Evolutionary conservation across 768 basidiomycete species (phyloP), one percentile per base, ranked within the genome.

Genomic region (Leccinum olivaceopallidum): DNA sequence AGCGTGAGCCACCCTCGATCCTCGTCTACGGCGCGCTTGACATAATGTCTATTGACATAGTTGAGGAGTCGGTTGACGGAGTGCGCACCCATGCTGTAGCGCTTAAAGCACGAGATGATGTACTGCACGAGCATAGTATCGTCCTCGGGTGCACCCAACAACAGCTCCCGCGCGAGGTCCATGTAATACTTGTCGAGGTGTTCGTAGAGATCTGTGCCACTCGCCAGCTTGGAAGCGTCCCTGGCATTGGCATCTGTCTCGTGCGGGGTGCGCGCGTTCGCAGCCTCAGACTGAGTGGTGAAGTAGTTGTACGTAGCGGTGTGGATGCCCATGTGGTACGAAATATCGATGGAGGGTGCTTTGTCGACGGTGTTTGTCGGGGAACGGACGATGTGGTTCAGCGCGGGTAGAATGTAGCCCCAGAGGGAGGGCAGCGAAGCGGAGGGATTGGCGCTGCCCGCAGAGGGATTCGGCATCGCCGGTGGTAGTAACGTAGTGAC

Each of bases 241-340:
- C 68, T 71, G 22, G 75, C 53, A 22, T 68, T 62, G 48, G 61
- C 24, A 52, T 60, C 62, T 5, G 28, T 20, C 37, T 56, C 62
- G 37, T 49, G 54, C 2, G 60, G 54, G 14, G 64, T 62, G 22
- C 64, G 63, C 24, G 73, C 60, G 47, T 75, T 77, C 53, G 73
- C 68, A 30, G 74, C 73, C 68, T 88, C 86, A 60, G 77, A 80
- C 71, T 84, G 83, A n/a, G 82, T 71, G 57, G 83, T 84, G 69
- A 86, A 84, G 83, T 90, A 91, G 77, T 90, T 89, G 79, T 92
- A 91, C 58, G 85, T 85, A n/a, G 89, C 87, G 20, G 89, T 89
- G 73, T 91, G 88, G 44, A 91, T 86, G 60, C 88, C 88, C 70
- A 88, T 84, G 68, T 90, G 89, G 65, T 89, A 88, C 28, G 76